Base-by-base conservation (phyloP, 2,329 filamentous ascomycete species). In the Proliferodiscus dingleyae region DNA sequence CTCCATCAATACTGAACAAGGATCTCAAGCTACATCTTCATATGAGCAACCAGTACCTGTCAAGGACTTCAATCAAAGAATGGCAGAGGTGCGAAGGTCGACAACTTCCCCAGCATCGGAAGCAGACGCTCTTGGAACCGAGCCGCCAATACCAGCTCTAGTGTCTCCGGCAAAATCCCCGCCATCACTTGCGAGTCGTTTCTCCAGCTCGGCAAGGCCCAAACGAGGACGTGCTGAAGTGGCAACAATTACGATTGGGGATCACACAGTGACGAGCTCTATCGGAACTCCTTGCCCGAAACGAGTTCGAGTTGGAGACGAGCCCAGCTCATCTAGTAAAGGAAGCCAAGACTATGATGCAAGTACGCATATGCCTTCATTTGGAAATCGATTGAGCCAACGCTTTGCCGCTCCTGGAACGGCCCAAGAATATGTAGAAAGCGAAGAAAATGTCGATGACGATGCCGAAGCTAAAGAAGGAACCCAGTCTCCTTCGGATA, bases 201-300 rank as follows among this genome's bases (percentile, higher is more conserved):
- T 60, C 42, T 50, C 54, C 24, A 50, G 37, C 26, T 43, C 49
- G 41, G 19, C 57, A 19, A 54, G 50, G 45, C 33, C 46, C 26
- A 45, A 54, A 36, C 46, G 54, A 42, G 38, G 45, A n/a, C 48
- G 49, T 42, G 29, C 51, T 30, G 56, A 61, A 43, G 54, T 55
- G n/a, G 61, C 62, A 13, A 64, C 60, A 11, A 64, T 64, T 30
- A 63, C 57, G 3, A 64, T 64, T 42, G 62, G 60, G 15, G 54
- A 62, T 23, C 55, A 61, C 21, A 64, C 59, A 3, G 47, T 59
- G 11, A 63, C 55, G 5, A 62, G 61, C 28, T 54, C 56, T 15
- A 59, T 64, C 43, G 61, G 61, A 9, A 57, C 52, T 2, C 55
- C 56, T 22, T 43, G 37, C 29, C 50, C 52, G 1, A 63, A 63